These are phyloP conservation scores for Kalmusia sp. DNA, from an alignment of 2,329 filamentous ascomycete genomes.

Conservation along the genomic window DNA sequence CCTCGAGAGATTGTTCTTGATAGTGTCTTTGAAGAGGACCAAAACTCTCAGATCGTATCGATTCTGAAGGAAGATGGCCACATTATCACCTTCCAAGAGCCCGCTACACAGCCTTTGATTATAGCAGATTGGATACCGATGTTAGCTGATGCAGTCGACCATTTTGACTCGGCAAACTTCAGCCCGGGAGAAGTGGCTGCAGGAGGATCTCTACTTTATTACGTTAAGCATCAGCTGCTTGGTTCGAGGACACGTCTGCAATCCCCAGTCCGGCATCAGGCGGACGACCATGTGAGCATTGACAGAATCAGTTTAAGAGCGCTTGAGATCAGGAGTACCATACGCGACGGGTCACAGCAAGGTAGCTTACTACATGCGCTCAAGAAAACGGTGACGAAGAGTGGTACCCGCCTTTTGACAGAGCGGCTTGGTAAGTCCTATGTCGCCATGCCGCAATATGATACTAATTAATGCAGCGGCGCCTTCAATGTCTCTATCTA, in stretches of 20 bases:
- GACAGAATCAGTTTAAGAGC: constrained; percentile 91
- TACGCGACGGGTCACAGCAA: constrained; percentile 77
- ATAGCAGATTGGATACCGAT: constrained; percentile 75
- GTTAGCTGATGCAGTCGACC: constrained; percentile 75
- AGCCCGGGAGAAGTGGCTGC: constrained; percentile 74
- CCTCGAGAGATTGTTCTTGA: constrained; percentile 87
- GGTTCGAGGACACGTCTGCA: constrained; percentile 82
- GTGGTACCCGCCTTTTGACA: constrained; percentile 82
- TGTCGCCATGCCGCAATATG: neutral
- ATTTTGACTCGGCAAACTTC: constrained; percentile 63
- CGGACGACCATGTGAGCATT: constrained; percentile 82
- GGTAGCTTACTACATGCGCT: constrained; percentile 92
- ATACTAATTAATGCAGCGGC: constrained; percentile 59
- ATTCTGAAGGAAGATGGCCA: constrained; percentile 78
- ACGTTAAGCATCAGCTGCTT: constrained; percentile 79
- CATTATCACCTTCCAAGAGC: constrained; percentile 74
- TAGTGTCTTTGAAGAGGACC: constrained; percentile 58
- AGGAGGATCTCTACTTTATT: constrained; percentile 81
- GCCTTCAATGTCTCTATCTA: constrained; percentile 83
- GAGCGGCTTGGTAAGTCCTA: constrained; percentile 74
- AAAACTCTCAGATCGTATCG: constrained; percentile 66
- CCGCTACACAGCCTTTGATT: constrained; percentile 50
- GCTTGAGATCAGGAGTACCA: constrained; percentile 86
- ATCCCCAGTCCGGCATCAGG: constrained; percentile 76
- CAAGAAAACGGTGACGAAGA: constrained; percentile 87